Evolutionary conservation across 2,329 filamentous ascomycete genomes (phyloP).

Genomic region (Endocalyx cinctus): DNA sequence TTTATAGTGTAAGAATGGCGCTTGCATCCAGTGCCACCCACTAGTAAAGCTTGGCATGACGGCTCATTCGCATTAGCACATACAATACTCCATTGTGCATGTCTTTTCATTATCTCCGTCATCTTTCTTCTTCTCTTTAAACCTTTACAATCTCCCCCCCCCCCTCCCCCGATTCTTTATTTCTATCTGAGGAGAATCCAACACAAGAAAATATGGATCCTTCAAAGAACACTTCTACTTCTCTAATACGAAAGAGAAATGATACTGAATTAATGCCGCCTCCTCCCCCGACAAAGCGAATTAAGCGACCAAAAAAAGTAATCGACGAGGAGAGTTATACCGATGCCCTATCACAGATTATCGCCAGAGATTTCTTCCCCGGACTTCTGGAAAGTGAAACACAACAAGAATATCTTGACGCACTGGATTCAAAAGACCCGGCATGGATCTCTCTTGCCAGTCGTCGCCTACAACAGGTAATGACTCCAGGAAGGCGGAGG

Average conservation of each 20-base stretch:
- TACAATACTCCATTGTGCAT: too few species aligned
- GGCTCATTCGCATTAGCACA: too few species aligned
- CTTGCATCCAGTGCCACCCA: too few species aligned
- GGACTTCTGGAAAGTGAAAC: slow-evolving; percentile 80
- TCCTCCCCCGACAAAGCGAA: slow-evolving; percentile 77
- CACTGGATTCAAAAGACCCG: slow-evolving; percentile 77
- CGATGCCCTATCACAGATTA: slow-evolving; percentile 85
- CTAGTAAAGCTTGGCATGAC: too few species aligned
- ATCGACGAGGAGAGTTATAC: slow-evolving; percentile 95
- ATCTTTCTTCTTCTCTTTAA: too few species aligned
- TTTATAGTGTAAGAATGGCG: too few species aligned
- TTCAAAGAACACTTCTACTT: slow-evolving; percentile 38
- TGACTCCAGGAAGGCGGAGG: slow-evolving; percentile 65
- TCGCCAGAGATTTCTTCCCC: slow-evolving; percentile 94
- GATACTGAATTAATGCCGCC: slow-evolving; percentile 80
- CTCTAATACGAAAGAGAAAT: slow-evolving; percentile 61
- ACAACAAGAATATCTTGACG: slow-evolving; percentile 89
- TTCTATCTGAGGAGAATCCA: too few species aligned
- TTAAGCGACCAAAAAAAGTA: slow-evolving; percentile 83
- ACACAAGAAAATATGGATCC: slow-evolving; percentile 40
- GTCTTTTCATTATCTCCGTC: too few species aligned
- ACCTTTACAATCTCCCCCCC: too few species aligned
- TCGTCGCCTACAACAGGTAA: slow-evolving; percentile 66
- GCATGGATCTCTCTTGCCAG: slow-evolving; percentile 84
- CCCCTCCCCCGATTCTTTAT: too few species aligned